These are phyloP conservation scores for Scytalidium lignicola DNA, from an alignment of 2,329 filamentous ascomycete species.

Conservation along the genomic window DNA sequence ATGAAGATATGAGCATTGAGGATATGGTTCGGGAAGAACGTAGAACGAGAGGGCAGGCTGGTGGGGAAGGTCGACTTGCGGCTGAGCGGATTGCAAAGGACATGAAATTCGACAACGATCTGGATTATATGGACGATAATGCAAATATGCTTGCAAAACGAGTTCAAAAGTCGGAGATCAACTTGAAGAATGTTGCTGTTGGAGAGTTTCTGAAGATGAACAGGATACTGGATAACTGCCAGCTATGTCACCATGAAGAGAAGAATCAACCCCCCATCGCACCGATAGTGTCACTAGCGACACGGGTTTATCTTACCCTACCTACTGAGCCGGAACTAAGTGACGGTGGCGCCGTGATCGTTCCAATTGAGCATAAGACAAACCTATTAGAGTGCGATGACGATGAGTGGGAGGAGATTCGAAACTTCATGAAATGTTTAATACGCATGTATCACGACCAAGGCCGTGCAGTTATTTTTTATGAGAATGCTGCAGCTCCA, in stretches of 20 bases:
- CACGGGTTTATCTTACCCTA: conserved; percentile 80
- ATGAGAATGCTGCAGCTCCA: conserved; percentile 88
- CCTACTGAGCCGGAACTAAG: conserved; percentile 85
- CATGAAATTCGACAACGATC: conserved; percentile 79
- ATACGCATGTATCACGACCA: conserved; percentile 93
- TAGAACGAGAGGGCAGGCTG: conserved; percentile 70
- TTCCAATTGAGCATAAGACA: conserved; percentile 77
- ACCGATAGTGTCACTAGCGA: conserved; percentile 80
- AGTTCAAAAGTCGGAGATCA: conserved; percentile 81
- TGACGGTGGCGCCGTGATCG: conserved; percentile 79
- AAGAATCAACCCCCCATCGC: conserved; percentile 69
- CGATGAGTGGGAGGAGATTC: conserved; percentile 98
- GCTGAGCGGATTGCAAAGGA: conserved; percentile 95
- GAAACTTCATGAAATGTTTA: conserved; percentile 97
- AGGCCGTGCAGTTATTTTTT: conserved; percentile 89
- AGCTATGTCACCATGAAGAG: conserved; percentile 90
- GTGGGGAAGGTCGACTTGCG: conserved; percentile 75
- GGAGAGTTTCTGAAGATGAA: conserved; percentile 87
- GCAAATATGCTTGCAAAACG: conserved; percentile 81
- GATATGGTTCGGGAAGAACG: conserved; percentile 97
- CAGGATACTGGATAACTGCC: conserved; percentile 77
- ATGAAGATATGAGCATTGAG: conserved; percentile 92
- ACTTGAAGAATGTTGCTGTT: conserved; percentile 83
- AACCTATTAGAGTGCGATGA: conserved; percentile 98
- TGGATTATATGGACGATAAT: conserved; percentile 98